Percentiles rank a stretch among this genome's conserved stretches.
phyloP scores from a whole-genome alignment of 2,329 filamentous ascomycete genomes.

The Teratosphaeria gauchensis region DNA sequence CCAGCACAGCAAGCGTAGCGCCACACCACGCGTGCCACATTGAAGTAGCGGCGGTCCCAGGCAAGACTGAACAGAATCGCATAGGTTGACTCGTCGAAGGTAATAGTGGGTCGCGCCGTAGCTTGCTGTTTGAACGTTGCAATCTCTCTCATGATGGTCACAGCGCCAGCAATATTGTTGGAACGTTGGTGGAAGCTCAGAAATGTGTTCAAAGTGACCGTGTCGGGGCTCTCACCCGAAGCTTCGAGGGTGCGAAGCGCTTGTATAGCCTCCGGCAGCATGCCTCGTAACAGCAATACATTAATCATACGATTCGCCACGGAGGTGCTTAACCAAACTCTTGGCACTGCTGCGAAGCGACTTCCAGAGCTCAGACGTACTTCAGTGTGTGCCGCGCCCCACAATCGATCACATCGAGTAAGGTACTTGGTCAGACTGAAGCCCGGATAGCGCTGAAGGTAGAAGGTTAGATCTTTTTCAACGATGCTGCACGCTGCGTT shows the following conservation, averaged over 20 bases:
- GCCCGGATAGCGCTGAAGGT: constrained; percentile 6
- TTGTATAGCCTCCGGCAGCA: constrained; percentile 10
- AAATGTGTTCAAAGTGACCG: constrained; percentile 17
- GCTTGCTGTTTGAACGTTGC: not conserved
- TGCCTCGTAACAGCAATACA: constrained; percentile 13
- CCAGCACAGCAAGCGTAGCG: constrained; percentile 23
- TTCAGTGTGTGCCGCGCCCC: not conserved
- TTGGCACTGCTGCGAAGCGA: not conserved
- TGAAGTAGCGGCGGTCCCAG: constrained; percentile 15
- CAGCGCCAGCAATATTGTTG: constrained; percentile 10
- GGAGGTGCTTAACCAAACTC: constrained; percentile 15
- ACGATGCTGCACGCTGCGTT: constrained; percentile 6
- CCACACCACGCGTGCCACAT: constrained; percentile 25
- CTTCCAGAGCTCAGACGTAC: not conserved
- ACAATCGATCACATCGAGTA: constrained; percentile 9
- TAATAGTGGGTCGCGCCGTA: constrained; percentile 1
- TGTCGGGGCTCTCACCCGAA: constrained; percentile 7
- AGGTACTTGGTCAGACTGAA: constrained; percentile 11
- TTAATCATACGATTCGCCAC: constrained; percentile 16
- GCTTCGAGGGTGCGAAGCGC: constrained; percentile 10
- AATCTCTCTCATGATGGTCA: constrained; percentile 9
- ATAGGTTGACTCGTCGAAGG: constrained; percentile 8
- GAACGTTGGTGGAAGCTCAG: constrained; percentile 11
- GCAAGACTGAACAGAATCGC: constrained; percentile 17
- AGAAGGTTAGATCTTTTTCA: constrained; percentile 6